Evolutionary conservation across 331 rosid species (phyloP), one percentile per base, ranked within the genome.

Genomic region (Saraca asoca): DNA sequence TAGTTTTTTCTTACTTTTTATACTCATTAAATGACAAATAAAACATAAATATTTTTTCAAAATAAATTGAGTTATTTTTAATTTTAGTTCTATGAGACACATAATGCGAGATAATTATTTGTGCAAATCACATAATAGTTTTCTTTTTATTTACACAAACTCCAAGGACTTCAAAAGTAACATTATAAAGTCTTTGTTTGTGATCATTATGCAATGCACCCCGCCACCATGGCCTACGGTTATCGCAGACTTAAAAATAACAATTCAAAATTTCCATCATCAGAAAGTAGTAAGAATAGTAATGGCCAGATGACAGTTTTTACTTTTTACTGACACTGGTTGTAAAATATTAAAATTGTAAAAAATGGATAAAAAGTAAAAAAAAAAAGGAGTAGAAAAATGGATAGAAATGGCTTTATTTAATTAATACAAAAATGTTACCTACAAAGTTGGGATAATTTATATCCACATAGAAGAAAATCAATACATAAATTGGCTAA

Each of bases 161-260:
- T 9, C 67, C 61, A 64, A 71, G 14, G 55, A 29, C 68, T 24
- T 60, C 46, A 53, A 54, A 37, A 66, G 14, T 60, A 58, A 7
- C 44, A n/a, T 3, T 10, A 20, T 9, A 16, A 68, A 42, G 68
- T 61, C 52, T 56, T 17, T 48, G 64, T 75, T 45, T 37, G 64
- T 48, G 72, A 62, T 70, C 50, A 70, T 56, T 45, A 49, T 62
- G 70, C 54, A 67, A 2, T 43, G 49, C 49, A 43, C 49, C 72
- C 64, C 34, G 44, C 79, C 52, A 4, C 42, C 24, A 24, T 24
- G 31, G 31, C 3, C 31, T 24, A 24, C 31, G 31, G 31, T 3
- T 20, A 58, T 29, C 10, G 13, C 9, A 3, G 1, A 49, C 10
- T 43, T 17, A 37, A 11, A 17, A 4, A 2, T 0, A 6, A 20